These are phyloP conservation scores for Hysterangium stoloniferum DNA, from an alignment of 768 basidiomycete genomes.

Conservation along the genomic window DNA sequence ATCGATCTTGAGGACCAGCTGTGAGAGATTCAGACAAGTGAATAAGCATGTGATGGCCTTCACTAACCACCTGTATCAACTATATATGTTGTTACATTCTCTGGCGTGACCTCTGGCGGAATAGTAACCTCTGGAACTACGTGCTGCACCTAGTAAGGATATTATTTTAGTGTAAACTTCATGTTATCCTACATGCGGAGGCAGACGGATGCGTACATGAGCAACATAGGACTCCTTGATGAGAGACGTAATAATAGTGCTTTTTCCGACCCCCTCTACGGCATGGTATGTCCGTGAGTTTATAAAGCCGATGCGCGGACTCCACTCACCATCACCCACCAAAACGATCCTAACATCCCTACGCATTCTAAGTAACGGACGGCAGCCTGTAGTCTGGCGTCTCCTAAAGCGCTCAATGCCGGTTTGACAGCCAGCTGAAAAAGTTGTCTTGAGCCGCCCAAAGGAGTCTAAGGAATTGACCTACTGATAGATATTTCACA, in stretches of 20 bases:
- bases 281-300: conserved; percentile 12
- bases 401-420: no score
- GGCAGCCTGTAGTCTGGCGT: no score
- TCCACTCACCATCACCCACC: conserved; percentile 78
- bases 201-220: conserved; percentile 48
- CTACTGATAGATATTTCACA: no score
- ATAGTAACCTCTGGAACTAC: conserved; percentile 97
- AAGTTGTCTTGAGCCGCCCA: no score
- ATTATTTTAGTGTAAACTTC: background rate
- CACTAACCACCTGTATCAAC: conserved; percentile 90
- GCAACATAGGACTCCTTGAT: conserved; percentile 94
- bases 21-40: conserved; percentile 12
- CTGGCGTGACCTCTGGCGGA: conserved; percentile 93
- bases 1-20: conserved; percentile 83
- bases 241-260: conserved; percentile 91
- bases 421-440: no score
- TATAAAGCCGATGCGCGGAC: conserved; percentile 4
- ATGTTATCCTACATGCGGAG: background rate
- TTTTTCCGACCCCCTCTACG: conserved; percentile 94
- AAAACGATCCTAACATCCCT: conserved; percentile 91
- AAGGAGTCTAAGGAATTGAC: no score
- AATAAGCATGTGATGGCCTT: background rate
- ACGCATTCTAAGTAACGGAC: no score
- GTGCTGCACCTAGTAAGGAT: conserved; percentile 68
- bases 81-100: conserved; percentile 96